Evolutionary conservation across 768 basidiomycete species (phyloP).

Genomic region (Suillus alpinus): DNA sequence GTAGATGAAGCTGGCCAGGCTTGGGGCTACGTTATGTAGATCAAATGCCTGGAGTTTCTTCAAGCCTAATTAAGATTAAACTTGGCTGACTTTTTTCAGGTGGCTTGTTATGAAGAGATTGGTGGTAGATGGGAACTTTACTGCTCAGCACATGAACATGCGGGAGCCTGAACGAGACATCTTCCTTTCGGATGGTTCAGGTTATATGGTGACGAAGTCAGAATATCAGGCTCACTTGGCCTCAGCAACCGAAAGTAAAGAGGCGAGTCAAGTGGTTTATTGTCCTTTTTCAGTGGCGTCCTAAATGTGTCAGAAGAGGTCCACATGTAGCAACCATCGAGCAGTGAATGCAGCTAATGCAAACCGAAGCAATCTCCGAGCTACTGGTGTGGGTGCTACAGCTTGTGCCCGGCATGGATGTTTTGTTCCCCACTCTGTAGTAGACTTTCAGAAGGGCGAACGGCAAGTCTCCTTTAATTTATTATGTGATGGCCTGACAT

Average conservation of each 20-base stretch:
- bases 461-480: slow-evolving; percentile 8
- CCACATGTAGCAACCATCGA: slow-evolving; percentile 12
- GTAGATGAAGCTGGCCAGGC: too few relatives aligned
- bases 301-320: slow-evolving; percentile 5
- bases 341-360: slow-evolving; percentile 17
- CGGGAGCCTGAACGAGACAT: slow-evolving; percentile 22
- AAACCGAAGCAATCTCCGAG: slow-evolving; percentile 15
- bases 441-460: slow-evolving; percentile 32
- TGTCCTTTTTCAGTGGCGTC: neutral
- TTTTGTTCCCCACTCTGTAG: slow-evolving; percentile 27
- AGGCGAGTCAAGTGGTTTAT: neutral
- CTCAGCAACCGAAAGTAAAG: slow-evolving; percentile 3
- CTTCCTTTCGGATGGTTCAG: slow-evolving; percentile 22
- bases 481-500: neutral
- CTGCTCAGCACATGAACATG: slow-evolving; percentile 18
- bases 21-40: too few relatives aligned
- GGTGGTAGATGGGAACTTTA: slow-evolving; percentile 14
- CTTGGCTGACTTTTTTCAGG: neutral
- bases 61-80: neutral
- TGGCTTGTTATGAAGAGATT: slow-evolving; percentile 1
- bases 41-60: neutral
- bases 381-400: slow-evolving; percentile 26
- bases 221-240: slow-evolving; percentile 23
- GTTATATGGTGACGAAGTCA: slow-evolving; percentile 20
- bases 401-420: slow-evolving; percentile 31